phyloP scores from a whole-genome alignment of 768 basidiomycete genomes.

The Trametes cingulata region DNA sequence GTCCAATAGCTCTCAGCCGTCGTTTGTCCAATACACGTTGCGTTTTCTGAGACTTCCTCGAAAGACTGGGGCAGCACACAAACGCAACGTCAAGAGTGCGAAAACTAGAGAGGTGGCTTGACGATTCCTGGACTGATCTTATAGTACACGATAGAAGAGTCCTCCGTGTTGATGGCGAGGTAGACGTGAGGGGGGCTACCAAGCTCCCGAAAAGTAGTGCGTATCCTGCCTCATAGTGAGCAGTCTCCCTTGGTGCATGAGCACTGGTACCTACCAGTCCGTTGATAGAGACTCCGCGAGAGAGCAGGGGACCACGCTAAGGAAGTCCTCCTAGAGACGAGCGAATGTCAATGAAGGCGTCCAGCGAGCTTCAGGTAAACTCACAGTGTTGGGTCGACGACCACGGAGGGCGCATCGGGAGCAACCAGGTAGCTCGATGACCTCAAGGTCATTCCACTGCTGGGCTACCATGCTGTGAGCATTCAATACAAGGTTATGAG shows the following conservation, averaged over 20 bases:
- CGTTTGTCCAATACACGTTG: neutral
- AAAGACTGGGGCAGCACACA: neutral
- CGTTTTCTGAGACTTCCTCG: no score
- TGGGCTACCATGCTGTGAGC: conserved; percentile 49
- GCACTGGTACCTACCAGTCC: conserved; percentile 48
- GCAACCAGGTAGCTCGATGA: conserved; percentile 59
- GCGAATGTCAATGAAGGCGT: neutral
- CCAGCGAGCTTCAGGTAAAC: conserved; percentile 9
- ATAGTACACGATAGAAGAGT: conserved; percentile 85
- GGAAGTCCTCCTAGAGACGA: conserved; percentile 40
- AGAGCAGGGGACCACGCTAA: conserved; percentile 65
- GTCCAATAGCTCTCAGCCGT: conserved; percentile 1
- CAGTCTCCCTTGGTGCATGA: neutral
- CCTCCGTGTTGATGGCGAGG: conserved; percentile 72
- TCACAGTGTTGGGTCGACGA: conserved; percentile 52
- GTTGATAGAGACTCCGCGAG: conserved; percentile 67
- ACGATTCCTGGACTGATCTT: conserved; percentile 76
- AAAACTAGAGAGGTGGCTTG: conserved; percentile 60
- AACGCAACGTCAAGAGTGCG: no score
- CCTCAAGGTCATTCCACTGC: conserved; percentile 64
- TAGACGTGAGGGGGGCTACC: conserved; percentile 52
- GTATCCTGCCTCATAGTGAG: conserved; percentile 45
- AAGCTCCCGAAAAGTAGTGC: conserved; percentile 52
- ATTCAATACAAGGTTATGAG: neutral
- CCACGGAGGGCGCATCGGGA: conserved; percentile 61